Evolutionary conservation across 169 alveolate genomes (phyloP).

Genomic region (Amoebophrya sp.): DNA sequence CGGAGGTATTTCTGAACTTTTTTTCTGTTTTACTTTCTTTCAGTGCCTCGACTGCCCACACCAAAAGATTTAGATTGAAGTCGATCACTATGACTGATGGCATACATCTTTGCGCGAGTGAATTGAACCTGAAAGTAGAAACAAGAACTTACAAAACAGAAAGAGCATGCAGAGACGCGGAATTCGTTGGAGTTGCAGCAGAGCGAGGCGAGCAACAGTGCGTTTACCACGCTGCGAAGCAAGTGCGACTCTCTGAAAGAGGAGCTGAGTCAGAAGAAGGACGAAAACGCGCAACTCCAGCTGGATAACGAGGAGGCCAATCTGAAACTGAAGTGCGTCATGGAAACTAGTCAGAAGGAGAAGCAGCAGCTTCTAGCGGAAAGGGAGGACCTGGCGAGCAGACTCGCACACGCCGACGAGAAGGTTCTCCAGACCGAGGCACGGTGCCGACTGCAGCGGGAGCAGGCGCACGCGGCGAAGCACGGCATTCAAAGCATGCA

Average conservation of each 20-base stretch:
- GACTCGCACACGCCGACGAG: background rate
- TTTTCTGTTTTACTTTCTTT: too few relatives aligned
- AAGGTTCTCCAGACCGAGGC: background rate
- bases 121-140: too few relatives aligned
- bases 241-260: background rate
- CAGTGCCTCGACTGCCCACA: too few relatives aligned
- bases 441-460: background rate
- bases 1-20: background rate
- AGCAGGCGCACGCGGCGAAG: background rate
- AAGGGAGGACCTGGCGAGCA: background rate
- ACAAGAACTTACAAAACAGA: background rate
- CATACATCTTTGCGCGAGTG: too few relatives aligned
- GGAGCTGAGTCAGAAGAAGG: background rate
- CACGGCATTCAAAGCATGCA: background rate
- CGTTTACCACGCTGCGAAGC: background rate
- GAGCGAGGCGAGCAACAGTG: background rate
- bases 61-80: too few relatives aligned
- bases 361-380: background rate
- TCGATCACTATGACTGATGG: too few relatives aligned
- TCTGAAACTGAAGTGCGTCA: background rate
- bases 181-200: background rate
- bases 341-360: background rate
- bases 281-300: background rate
- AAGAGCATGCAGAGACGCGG: background rate
- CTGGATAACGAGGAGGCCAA: background rate